Evolutionary conservation across 78 protist species (phyloP).

Genomic region (Dictyostelium capitatum): DNA sequence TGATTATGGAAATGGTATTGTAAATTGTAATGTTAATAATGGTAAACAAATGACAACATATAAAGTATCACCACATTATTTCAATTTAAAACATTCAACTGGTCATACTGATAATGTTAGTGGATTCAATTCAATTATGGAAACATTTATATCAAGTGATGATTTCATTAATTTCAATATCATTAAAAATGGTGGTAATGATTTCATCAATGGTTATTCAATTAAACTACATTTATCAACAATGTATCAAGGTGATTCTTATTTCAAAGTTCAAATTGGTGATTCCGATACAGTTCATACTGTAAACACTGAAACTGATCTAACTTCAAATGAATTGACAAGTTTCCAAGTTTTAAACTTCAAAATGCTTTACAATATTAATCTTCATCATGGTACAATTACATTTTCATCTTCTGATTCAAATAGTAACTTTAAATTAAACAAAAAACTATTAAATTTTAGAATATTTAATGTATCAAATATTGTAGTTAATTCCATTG

Average conservation of each 20-base stretch:
- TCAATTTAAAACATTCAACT: not conserved
- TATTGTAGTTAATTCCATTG: not conserved
- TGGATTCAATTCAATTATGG: conserved; percentile 5
- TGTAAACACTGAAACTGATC: not conserved
- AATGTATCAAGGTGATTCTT: conserved; percentile 17
- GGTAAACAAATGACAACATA: not conserved
- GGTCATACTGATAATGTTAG: not conserved
- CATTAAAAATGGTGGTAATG: not conserved
- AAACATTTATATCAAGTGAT: not conserved
- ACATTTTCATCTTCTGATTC: not conserved
- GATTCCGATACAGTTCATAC: not conserved
- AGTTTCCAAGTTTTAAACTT: conserved; percentile 10
- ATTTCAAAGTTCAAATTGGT: conserved; percentile 5
- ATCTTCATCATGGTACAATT: not conserved
- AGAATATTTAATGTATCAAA: not conserved
- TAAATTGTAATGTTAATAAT: not conserved
- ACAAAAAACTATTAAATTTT: conserved; percentile 2
- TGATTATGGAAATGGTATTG: not conserved
- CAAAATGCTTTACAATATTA: conserved; percentile 8
- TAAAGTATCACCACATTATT: conserved; percentile 4
- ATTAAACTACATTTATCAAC: conserved; percentile 3
- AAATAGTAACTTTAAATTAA: not conserved
- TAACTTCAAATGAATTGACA: not conserved
- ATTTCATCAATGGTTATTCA: not conserved
- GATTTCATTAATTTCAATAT: conserved; percentile 11